A percentile compares a stretch with the other conserved stretches of the same genome.
Evolutionary conservation across 2,329 filamentous ascomycete species (phyloP).

Genomic region (Chaetomiaceae sp.): DNA sequence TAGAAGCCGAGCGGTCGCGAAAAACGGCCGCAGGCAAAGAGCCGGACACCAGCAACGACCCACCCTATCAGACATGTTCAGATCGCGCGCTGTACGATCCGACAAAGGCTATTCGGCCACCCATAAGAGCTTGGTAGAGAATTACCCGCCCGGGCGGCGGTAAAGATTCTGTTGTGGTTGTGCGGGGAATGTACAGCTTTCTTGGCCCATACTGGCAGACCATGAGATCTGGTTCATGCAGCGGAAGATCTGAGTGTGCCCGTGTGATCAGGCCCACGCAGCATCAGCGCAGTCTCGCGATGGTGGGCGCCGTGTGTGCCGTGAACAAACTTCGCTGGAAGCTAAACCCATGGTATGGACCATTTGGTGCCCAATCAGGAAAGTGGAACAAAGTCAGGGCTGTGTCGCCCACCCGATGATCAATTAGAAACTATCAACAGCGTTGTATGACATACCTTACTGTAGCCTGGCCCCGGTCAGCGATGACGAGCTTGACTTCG

Average conservation of each 20-base stretch:
- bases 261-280: background rate
- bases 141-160: slow-evolving; percentile 12
- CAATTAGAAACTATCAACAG: too few species aligned
- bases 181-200: background rate
- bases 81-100: slow-evolving; percentile 13
- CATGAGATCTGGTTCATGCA: slow-evolving; percentile 10
- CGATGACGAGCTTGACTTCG: too few species aligned
- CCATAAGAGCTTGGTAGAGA: background rate
- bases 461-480: too few species aligned
- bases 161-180: background rate
- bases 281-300: background rate
- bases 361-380: background rate
- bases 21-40: slow-evolving; percentile 9
- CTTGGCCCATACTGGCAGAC: background rate
- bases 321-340: background rate
- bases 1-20: slow-evolving; percentile 11
- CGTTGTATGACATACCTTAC: too few species aligned
- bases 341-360: too few species aligned
- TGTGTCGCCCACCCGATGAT: too few species aligned
- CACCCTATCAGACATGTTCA: slow-evolving; percentile 14
- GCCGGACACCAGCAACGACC: background rate
- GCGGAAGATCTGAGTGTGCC: slow-evolving; percentile 5
- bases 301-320: background rate
- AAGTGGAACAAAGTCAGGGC: too few species aligned
- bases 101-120: background rate